Percentiles rank a stretch among this genome's conserved stretches.
Evolutionary conservation across 139 green algal species (phyloP).

Genomic region (Pseudopediastrum boryanum): DNA sequence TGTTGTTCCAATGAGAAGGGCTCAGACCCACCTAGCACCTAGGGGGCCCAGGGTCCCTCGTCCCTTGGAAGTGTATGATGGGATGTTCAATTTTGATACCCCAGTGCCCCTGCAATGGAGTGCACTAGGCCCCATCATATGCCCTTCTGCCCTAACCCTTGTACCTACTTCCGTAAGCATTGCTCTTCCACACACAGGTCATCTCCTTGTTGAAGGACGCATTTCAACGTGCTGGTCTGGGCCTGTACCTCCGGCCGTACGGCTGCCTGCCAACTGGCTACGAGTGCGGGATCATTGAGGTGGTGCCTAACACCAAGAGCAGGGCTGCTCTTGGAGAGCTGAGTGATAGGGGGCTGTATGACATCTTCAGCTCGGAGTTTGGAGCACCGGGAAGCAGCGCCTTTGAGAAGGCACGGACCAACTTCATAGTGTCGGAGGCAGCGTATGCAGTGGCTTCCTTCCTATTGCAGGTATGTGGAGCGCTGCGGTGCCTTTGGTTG

Average conservation of each 20-base stretch:
- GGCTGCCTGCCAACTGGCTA: slow-evolving; percentile 96
- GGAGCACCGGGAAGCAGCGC: slow-evolving; percentile 69
- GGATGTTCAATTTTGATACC: background rate
- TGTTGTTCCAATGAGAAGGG: too few species aligned
- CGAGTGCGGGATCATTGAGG: slow-evolving; percentile 95
- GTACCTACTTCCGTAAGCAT: too few species aligned
- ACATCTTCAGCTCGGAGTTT: slow-evolving; percentile 94
- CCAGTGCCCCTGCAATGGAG: too few species aligned
- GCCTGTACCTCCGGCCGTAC: slow-evolving; percentile 92
- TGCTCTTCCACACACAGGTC: slow-evolving; percentile 61
- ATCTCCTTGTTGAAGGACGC: slow-evolving; percentile 80
- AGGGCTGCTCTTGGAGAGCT: slow-evolving; percentile 85
- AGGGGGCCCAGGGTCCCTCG: too few species aligned
- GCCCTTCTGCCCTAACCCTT: too few species aligned
- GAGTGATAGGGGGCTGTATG: slow-evolving; percentile 87
- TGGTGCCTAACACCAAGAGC: slow-evolving; percentile 87
- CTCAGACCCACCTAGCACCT: too few species aligned
- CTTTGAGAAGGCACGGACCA: slow-evolving; percentile 88
- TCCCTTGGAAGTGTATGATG: too few species aligned
- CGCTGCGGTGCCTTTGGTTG: too few species aligned
- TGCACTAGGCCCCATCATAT: too few species aligned
- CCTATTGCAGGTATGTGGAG: slow-evolving; percentile 76
- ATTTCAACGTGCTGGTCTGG: slow-evolving; percentile 75
- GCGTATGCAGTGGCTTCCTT: slow-evolving; percentile 91
- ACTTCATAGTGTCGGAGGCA: slow-evolving; percentile 86